Conservation (phyloP, 2,329 filamentous ascomycete genomes). For the Beauveria caledonica region DNA sequence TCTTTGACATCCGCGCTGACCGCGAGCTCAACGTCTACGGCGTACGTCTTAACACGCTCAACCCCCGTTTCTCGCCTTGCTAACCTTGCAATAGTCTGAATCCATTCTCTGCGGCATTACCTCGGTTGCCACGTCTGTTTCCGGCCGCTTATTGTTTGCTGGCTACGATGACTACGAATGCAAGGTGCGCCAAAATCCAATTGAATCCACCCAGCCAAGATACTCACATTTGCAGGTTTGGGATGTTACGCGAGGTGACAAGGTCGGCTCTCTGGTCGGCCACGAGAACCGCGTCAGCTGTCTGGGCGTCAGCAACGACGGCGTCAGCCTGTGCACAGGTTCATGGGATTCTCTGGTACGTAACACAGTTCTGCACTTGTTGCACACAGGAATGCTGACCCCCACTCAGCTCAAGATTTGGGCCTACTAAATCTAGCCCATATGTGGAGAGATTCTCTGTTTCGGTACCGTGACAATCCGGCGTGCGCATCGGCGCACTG, state of each 20-base stretch:
- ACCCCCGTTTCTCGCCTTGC: not conserved
- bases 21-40: slow-evolving; percentile 64
- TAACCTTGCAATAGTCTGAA: slow-evolving; percentile 59
- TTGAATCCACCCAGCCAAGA: slow-evolving; percentile 9
- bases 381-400: slow-evolving; percentile 26
- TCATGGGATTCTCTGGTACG: slow-evolving; percentile 98
- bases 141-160: slow-evolving; percentile 87
- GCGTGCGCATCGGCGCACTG: not conserved
- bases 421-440: slow-evolving; percentile 55
- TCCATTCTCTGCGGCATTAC: slow-evolving; percentile 97
- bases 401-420: slow-evolving; percentile 68
- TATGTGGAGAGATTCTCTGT: slow-evolving; percentile 16
- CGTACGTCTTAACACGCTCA: slow-evolving; percentile 35
- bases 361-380: slow-evolving; percentile 17
- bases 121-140: slow-evolving; percentile 95
- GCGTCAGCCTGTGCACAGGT: slow-evolving; percentile 97
- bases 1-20: slow-evolving; percentile 97
- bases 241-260: slow-evolving; percentile 94
- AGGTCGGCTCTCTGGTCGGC: slow-evolving; percentile 91
- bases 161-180: slow-evolving; percentile 99
- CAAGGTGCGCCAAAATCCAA: slow-evolving; percentile 60
- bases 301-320: slow-evolving; percentile 96
- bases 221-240: slow-evolving; percentile 61
- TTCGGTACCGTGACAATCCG: slow-evolving; percentile 21
- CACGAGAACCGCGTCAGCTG: slow-evolving; percentile 99